These are phyloP conservation scores for Tritrichomonas musculus DNA, from an alignment of 208 protist genomes.

Conservation along the genomic window DNA sequence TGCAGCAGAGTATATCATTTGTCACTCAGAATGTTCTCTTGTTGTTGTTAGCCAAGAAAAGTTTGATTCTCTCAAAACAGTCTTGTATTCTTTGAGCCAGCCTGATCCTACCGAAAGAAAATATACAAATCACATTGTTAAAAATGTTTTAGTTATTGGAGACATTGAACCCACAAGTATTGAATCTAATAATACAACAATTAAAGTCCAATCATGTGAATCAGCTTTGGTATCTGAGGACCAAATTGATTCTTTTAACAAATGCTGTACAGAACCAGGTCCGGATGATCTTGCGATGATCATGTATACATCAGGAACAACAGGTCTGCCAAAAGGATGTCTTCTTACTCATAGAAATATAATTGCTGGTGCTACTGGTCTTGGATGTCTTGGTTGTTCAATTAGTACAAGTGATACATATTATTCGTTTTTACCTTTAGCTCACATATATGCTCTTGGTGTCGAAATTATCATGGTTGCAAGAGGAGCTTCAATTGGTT, in stretches of 20 bases:
- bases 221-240: background rate
- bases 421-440: slow-evolving; percentile 61
- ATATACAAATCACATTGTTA: background rate
- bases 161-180: background rate
- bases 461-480: slow-evolving; percentile 11
- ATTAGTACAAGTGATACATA: background rate
- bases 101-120: too few relatives aligned
- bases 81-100: too few relatives aligned
- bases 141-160: background rate
- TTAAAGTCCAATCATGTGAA: background rate
- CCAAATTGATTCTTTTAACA: background rate
- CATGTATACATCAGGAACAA: slow-evolving; percentile 38
- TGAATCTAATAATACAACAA: background rate
- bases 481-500: slow-evolving; percentile 53
- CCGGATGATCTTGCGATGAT: slow-evolving; percentile 33
- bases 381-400: background rate
- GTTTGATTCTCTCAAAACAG: background rate
- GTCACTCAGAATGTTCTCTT: slow-evolving; percentile 19
- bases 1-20: slow-evolving; percentile 38
- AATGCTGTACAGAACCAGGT: background rate
- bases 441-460: slow-evolving; percentile 67
- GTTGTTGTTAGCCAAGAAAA: slow-evolving; percentile 36
- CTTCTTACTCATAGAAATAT: background rate
- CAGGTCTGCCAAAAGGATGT: slow-evolving; percentile 24
- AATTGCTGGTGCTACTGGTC: background rate